These are phyloP conservation scores for Boletus vinaceobasis DNA, from an alignment of 768 basidiomycete species.

Conservation along the genomic window DNA sequence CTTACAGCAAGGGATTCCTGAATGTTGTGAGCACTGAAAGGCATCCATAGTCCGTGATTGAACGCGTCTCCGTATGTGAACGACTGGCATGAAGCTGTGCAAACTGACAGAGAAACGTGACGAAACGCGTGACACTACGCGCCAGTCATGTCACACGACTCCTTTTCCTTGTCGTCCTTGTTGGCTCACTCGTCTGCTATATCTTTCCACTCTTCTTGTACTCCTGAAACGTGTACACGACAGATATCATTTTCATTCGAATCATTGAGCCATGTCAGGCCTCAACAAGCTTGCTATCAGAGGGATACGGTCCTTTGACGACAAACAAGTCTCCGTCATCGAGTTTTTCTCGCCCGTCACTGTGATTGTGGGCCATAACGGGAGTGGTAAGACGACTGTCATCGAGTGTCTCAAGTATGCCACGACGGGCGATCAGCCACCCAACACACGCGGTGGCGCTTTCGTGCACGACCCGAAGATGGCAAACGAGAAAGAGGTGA, in stretches of 20 bases:
- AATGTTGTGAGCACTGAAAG: no score
- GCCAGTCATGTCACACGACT: background rate
- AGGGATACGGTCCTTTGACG: slow-evolving; percentile 94
- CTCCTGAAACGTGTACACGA: background rate
- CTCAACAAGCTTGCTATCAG: slow-evolving; percentile 93
- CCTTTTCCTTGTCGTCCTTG: background rate
- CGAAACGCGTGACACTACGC: background rate
- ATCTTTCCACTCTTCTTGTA: background rate
- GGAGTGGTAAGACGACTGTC: slow-evolving; percentile 97
- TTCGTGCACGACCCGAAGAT: slow-evolving; percentile 99
- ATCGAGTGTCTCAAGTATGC: slow-evolving; percentile 99
- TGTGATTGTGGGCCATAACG: slow-evolving; percentile 98
- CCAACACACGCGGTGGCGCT: slow-evolving; percentile 96
- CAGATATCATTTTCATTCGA: no score
- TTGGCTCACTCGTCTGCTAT: background rate
- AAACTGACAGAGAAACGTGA: background rate
- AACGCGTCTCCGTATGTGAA: no score
- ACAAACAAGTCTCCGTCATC: slow-evolving; percentile 89
- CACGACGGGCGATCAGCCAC: slow-evolving; percentile 96
- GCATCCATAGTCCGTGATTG: no score
- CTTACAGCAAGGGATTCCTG: no score
- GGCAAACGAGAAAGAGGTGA: slow-evolving; percentile 98
- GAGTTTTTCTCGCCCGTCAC: slow-evolving; percentile 98
- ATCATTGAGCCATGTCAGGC: slow-evolving; percentile 49
- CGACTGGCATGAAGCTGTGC: background rate